phyloP scores from a whole-genome alignment of 495 filamentous ascomycete genomes.

The Penicillium bialowiezense region DNA sequence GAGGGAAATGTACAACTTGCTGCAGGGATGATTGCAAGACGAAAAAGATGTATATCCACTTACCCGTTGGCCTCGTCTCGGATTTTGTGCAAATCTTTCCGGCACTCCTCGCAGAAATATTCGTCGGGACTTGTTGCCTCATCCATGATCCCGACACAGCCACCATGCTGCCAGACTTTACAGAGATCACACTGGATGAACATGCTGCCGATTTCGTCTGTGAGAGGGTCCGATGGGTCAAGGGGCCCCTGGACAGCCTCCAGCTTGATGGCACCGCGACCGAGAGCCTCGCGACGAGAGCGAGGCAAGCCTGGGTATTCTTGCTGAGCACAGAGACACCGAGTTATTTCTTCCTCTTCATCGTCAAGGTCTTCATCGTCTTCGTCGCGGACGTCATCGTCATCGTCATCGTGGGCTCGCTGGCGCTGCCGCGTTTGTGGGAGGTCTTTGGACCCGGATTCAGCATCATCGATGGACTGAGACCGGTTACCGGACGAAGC shows the following conservation, averaged over 20 bases:
- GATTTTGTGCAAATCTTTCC: slow-evolving; percentile 84
- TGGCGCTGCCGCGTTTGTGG: slow-evolving; percentile 71
- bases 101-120: slow-evolving; percentile 96
- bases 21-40: slow-evolving; percentile 1
- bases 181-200: slow-evolving; percentile 98
- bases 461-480: slow-evolving; percentile 73
- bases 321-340: slow-evolving; percentile 90
- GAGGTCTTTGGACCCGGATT: slow-evolving; percentile 55
- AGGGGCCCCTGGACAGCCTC: slow-evolving; percentile 47
- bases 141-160: slow-evolving; percentile 95
- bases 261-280: slow-evolving; percentile 53
- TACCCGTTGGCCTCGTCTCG: slow-evolving; percentile 81
- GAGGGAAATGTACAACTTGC: too few relatives aligned
- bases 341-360: slow-evolving; percentile 90
- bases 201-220: slow-evolving; percentile 86
- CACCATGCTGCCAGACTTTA: slow-evolving; percentile 98
- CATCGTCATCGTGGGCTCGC: slow-evolving; percentile 62
- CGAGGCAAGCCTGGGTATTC: slow-evolving; percentile 90
- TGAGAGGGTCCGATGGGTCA: slow-evolving; percentile 47
- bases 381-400: slow-evolving; percentile 52
- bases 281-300: slow-evolving; percentile 56
- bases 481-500: slow-evolving; percentile 73
- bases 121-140: slow-evolving; percentile 89
- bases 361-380: slow-evolving; percentile 63
- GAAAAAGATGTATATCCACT: slow-evolving; percentile 34